Conservation (phyloP, 83 land plant species). For the Picea mariana region DNA sequence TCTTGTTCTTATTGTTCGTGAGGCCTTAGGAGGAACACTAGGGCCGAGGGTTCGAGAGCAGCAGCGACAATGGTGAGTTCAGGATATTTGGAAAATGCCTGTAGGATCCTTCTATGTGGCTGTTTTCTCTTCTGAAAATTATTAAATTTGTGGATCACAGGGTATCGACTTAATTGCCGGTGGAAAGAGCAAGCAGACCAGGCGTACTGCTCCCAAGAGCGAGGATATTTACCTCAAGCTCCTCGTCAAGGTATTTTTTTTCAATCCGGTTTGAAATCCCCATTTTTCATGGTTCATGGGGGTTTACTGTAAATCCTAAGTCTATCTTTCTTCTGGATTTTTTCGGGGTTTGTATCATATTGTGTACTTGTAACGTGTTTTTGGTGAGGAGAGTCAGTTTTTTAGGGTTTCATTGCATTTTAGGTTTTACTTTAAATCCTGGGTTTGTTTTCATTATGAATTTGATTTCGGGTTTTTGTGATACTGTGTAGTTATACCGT, state of each 20-base stretch:
- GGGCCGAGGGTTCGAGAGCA: too few species aligned
- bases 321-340: neutral
- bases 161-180: constrained; percentile 66
- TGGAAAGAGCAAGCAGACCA: constrained; percentile 67
- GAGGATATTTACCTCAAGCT: constrained; percentile 77
- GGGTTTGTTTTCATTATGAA: neutral
- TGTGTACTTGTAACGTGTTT: neutral
- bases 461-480: neutral
- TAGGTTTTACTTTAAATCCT: neutral
- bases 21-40: too few species aligned
- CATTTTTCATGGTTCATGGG: neutral
- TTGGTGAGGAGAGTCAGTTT: neutral
- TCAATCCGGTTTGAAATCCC: neutral
- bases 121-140: too few species aligned
- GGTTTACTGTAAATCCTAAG: neutral
- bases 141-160: constrained; percentile 12
- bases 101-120: too few species aligned
- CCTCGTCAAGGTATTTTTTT: constrained; percentile 54
- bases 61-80: too few species aligned
- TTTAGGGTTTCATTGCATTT: constrained; percentile 1
- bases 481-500: neutral
- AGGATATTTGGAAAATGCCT: too few species aligned
- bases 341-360: neutral
- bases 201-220: constrained; percentile 65
- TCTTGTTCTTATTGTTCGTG: too few species aligned